Percentiles rank a stretch among this genome's conserved stretches.
Evolutionary conservation across 192 early-diverging fungal species (phyloP).

Genomic region (Allomyces arbusculus): DNA sequence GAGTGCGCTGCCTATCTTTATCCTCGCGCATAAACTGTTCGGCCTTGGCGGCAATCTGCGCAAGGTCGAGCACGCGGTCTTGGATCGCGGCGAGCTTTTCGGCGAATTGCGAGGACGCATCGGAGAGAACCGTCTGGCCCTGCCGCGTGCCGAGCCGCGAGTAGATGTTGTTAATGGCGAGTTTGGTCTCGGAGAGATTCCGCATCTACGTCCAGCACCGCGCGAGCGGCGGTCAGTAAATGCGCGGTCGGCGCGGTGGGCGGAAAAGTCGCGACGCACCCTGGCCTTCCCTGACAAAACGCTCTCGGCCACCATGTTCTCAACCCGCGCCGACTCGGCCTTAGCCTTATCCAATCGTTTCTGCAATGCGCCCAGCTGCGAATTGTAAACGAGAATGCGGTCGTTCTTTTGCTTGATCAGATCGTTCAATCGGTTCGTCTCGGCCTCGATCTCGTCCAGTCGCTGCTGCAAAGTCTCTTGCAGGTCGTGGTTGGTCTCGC

Average conservation of each 20-base stretch:
- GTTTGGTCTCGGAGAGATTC: constrained; percentile 29
- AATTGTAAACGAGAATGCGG: constrained; percentile 35
- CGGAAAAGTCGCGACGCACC: constrained; percentile 6
- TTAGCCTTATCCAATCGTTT: constrained; percentile 30
- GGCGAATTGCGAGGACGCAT: constrained; percentile 12
- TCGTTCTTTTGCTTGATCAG: constrained; percentile 40
- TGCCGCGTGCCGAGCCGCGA: constrained; percentile 11
- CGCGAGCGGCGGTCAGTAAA: no score
- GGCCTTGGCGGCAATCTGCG: neutral
- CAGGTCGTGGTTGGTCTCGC: constrained; percentile 34
- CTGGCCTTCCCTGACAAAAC: constrained; percentile 32
- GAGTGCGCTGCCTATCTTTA: neutral
- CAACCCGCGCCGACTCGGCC: constrained; percentile 24
- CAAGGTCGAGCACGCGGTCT: constrained; percentile 24
- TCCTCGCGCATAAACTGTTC: neutral
- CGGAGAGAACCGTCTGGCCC: neutral
- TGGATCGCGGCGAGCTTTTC: constrained; percentile 33
- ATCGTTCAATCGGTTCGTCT: constrained; percentile 13
- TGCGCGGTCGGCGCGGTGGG: no score
- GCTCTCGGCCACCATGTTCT: constrained; percentile 24
- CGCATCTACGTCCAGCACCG: no score
- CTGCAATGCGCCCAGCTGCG: constrained; percentile 28
- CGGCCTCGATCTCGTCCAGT: constrained; percentile 28
- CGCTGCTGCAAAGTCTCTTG: constrained; percentile 13
- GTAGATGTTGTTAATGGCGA: constrained; percentile 39